A percentile compares a stretch with the other conserved stretches of the same genome.
phyloP scores from a whole-genome alignment of 139 green algal genomes.

The Coccomyxa sp. region DNA sequence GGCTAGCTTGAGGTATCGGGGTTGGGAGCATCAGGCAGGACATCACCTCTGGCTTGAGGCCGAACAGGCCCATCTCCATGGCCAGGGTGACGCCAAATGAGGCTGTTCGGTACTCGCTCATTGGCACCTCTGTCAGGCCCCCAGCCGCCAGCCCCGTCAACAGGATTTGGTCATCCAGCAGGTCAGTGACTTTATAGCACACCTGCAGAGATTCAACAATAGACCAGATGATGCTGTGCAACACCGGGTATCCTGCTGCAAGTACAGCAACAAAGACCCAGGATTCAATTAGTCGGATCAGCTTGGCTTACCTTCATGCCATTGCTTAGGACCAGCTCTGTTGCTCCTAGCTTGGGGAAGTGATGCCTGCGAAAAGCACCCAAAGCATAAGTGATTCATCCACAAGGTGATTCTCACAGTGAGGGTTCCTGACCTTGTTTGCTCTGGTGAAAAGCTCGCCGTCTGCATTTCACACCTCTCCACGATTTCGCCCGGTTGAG shows the following conservation, averaged over 20 bases:
- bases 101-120: background rate
- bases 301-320: conserved; percentile 61
- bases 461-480: background rate
- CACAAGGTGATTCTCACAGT: too few species aligned
- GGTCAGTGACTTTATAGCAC: conserved; percentile 60
- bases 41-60: conserved; percentile 52
- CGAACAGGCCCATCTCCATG: conserved; percentile 72
- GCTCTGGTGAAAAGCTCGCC: too few species aligned
- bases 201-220: conserved; percentile 2
- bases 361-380: background rate
- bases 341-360: conserved; percentile 35
- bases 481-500: conserved; percentile 14
- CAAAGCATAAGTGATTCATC: conserved; percentile 1
- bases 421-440: too few species aligned
- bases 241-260: background rate
- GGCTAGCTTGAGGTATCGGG: background rate
- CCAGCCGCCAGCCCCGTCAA: conserved; percentile 62
- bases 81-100: conserved; percentile 50
- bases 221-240: background rate
- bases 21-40: background rate
- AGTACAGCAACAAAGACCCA: background rate
- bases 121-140: conserved; percentile 52
- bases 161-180: conserved; percentile 80
- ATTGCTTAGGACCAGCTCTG: conserved; percentile 71
- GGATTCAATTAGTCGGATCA: background rate